Base-by-base conservation (phyloP, 148 eudicot genomes). In the Pharnaceum exiguum region DNA sequence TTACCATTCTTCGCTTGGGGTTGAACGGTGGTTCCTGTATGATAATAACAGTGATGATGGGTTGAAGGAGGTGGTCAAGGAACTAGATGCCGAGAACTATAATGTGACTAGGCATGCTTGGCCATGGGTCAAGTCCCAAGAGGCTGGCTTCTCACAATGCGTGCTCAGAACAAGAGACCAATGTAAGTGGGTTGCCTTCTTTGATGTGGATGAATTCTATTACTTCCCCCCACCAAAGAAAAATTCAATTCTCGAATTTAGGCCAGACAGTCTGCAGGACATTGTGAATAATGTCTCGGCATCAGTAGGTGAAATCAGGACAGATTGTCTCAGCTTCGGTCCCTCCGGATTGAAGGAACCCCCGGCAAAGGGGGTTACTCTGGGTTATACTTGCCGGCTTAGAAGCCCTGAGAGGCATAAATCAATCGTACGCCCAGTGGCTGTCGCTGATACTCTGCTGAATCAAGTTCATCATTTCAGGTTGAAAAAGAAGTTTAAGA, bases 51-150 rank as follows among this genome's bases (percentile, higher is more conserved):
- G 99, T 55, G 87, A 94, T 37, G 99, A 94, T 46, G 75, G 50
- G 0, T 61, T 89, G 17, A 57, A 77, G 23, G 76, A 80, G 0
- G 80, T 76, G 58, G 36, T 86, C 2, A 26, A 66, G 22, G 83
- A 79, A 65, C 93, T 94, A 2, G 74, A 89, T 13, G 51, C 6
- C 1, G 84, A 72, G 23, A 70, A 74, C 16, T 84, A 86, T 55
- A 86, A 94, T 46, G 77, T 94, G 6, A 84, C 52, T 13, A 60
- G 96, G 67, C 89, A 89, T 42, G 68, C 75, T 7, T 94, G 99
- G 99, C 99, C 96, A 0, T 94, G 99, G 99, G 78, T 94, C 23
- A 94, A 94, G 78, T 72, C 95, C 10, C 99, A 94, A 60, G 99
- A 94, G 63, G 99, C 96, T 0, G 99, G 99, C 2, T 89, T 94